A percentile compares a stretch with the other conserved stretches of the same genome.
phyloP scores from a whole-genome alignment of 139 green algal species.

The Mesostigma viride region DNA sequence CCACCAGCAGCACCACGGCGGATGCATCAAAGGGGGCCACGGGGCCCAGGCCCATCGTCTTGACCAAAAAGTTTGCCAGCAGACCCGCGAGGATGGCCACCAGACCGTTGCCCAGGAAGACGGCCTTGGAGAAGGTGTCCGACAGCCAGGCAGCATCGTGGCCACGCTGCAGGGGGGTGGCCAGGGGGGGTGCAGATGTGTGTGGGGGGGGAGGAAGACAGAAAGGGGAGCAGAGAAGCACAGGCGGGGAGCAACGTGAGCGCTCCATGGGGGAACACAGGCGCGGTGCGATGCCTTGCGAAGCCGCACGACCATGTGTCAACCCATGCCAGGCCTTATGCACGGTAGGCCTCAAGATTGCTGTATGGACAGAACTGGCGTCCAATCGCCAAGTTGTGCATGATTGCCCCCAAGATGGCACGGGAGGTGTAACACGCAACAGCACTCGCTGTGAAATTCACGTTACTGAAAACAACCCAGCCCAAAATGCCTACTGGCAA shows the following conservation, averaged over 20 bases:
- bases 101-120: slow-evolving; percentile 93
- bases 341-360: too few species aligned
- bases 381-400: too few species aligned
- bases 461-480: too few species aligned
- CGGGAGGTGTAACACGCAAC: too few species aligned
- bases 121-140: slow-evolving; percentile 75
- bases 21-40: slow-evolving; percentile 93
- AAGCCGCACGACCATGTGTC: too few species aligned
- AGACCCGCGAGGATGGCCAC: slow-evolving; percentile 85
- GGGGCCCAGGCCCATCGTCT: slow-evolving; percentile 57
- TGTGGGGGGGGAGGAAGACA: neutral
- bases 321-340: too few species aligned
- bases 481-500: too few species aligned
- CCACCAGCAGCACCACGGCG: slow-evolving; percentile 56
- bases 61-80: slow-evolving; percentile 76
- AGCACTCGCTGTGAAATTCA: too few species aligned
- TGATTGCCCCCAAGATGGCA: too few species aligned
- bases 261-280: neutral
- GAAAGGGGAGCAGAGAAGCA: neutral
- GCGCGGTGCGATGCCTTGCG: too few species aligned
- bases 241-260: neutral
- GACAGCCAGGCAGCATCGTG: slow-evolving; percentile 72
- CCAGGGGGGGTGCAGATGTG: neutral
- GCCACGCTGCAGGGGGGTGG: slow-evolving; percentile 31
- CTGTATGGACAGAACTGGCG: too few species aligned